Conservation (phyloP, 192 early-diverging fungal species). For the Neocallimastix lanati region DNA sequence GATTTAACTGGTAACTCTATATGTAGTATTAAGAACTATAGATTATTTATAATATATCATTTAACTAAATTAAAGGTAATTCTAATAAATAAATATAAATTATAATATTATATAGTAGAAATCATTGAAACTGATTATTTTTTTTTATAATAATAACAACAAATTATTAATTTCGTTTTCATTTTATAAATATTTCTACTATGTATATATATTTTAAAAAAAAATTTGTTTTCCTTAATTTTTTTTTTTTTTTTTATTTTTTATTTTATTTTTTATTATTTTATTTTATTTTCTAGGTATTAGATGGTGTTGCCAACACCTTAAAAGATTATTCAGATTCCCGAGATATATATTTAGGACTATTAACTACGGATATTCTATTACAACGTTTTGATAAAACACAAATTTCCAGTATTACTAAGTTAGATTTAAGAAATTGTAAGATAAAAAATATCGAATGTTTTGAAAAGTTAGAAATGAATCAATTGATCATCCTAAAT, state of each 20-base stretch:
- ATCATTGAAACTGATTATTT: no score
- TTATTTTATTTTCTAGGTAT: slow-evolving; percentile 10
- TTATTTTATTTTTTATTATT: no score
- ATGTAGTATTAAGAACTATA: slow-evolving; percentile 22
- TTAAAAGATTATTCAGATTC: slow-evolving; percentile 26
- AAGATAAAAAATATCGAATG: slow-evolving; percentile 41
- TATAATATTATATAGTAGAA: no score
- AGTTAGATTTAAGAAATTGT: slow-evolving; percentile 41
- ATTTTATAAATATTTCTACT: no score
- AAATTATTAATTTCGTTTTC: no score
- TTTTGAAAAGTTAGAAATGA: slow-evolving; percentile 20
- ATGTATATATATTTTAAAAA: no score
- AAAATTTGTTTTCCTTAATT: no score
- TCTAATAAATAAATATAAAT: no score
- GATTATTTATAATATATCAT: slow-evolving; percentile 40
- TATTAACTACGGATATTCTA: slow-evolving; percentile 35
- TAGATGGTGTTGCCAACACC: slow-evolving; percentile 31
- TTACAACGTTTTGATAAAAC: slow-evolving; percentile 37
- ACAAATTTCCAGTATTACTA: slow-evolving; percentile 29
- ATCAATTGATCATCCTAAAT: slow-evolving; percentile 28
- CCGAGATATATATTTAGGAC: slow-evolving; percentile 32
- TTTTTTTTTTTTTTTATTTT: no score
- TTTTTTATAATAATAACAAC: no score
- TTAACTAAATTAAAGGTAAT: slow-evolving; percentile 26
- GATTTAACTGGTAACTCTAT: slow-evolving; percentile 39